Conservation (phyloP, 2,329 filamentous ascomycete genomes). For the Fusarium buxicola region DNA sequence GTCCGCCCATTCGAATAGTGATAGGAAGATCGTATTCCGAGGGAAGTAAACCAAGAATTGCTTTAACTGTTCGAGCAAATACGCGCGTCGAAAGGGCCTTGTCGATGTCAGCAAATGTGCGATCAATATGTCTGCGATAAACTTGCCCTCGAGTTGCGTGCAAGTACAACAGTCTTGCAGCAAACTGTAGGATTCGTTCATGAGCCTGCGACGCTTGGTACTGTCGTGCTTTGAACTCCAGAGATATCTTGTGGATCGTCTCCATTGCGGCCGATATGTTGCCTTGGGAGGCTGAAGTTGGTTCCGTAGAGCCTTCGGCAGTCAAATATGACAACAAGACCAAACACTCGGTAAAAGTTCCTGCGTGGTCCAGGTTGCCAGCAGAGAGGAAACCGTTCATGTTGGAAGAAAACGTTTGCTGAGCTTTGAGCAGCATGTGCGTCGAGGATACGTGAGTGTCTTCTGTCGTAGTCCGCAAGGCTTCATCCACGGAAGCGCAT, state of each 20-base stretch:
- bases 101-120: constrained; percentile 31
- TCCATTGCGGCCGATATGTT: constrained; percentile 64
- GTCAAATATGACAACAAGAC: constrained; percentile 76
- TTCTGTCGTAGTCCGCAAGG: constrained; percentile 24
- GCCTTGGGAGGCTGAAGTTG: constrained; percentile 62
- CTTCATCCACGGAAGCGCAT: constrained; percentile 53
- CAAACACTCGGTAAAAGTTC: constrained; percentile 69
- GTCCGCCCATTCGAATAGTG: constrained; percentile 79
- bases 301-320: constrained; percentile 54
- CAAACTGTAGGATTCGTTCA: constrained; percentile 77
- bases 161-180: constrained; percentile 72
- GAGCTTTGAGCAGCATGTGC: constrained; percentile 66
- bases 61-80: constrained; percentile 71
- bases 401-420: constrained; percentile 63
- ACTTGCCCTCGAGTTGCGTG: constrained; percentile 70
- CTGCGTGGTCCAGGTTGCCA: constrained; percentile 60
- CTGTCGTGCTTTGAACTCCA: constrained; percentile 55
- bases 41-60: constrained; percentile 75
- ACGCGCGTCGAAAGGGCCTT: constrained; percentile 74
- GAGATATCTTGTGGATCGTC: constrained; percentile 56
- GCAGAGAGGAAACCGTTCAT: constrained; percentile 68
- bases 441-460: constrained; percentile 47
- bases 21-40: constrained; percentile 79
- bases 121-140: background rate
- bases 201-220: constrained; percentile 53